Base-by-base conservation (phyloP, 495 filamentous ascomycete genomes). In the Cercophora sp. region DNA sequence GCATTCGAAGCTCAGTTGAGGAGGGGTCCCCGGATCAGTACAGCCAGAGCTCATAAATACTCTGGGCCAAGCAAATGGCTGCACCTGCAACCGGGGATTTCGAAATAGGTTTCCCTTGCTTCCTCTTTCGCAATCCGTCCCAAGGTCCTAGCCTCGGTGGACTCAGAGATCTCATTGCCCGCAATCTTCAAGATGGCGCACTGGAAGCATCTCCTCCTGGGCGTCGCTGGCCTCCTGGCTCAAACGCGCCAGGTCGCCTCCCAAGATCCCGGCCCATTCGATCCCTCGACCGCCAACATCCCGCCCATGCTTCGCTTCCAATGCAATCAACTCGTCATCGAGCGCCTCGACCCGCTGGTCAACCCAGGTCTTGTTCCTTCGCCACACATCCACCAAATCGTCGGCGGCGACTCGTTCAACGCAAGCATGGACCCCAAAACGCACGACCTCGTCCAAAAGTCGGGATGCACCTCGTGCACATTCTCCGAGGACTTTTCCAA, bases 381-480 rank as follows among this genome's bases (percentile, higher is more conserved):
- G 13, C 50, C 39, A 0, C 50, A 52, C 27, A 27, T 83, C 1
- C 86, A 89, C 51, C 78, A 79, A 19, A 76, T 89, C 55, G 73
- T 80, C 57, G 87, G 87, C 25, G 84, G 84, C 56, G 84, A 78
- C 63, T 80, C 72, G 4, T 89, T 89, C 63, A 73, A 75, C 45
- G 76, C 85, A 43, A 71, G 64, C 43, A 85, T 87, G 82, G 70
- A 70, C 47, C 66, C 66, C 6, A 43, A 52, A 3, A 45, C 44
- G 5, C 55, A 62, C 54, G 66, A 70, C 50, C 65, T 62, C 2
- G 63, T 61, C 22, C 50, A 52, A 40, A 51, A 65, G 39, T 70
- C 68, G 1, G 60, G 60, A 15, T 70, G 68, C 55, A 70, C 68
- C 0, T 64, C 54, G 3, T 70, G 68, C 49, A 68, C 63, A 10